Conservation (phyloP, 441 rosid genomes). For the Mallotus japonicus region DNA sequence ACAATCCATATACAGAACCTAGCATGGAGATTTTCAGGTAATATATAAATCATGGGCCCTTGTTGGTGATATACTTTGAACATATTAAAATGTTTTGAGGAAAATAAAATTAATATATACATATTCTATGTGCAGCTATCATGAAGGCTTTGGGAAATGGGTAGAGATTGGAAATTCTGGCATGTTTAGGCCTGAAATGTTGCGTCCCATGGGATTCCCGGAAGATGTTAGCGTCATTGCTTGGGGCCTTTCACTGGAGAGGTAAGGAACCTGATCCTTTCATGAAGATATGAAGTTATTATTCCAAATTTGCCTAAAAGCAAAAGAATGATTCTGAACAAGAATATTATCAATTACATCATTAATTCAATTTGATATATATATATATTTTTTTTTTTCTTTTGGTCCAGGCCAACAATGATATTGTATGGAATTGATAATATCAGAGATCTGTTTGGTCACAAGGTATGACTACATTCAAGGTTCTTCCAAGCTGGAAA, state of each 20-base stretch:
- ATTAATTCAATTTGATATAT: neutral
- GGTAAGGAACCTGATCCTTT: constrained; percentile 38
- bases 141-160: constrained; percentile 80
- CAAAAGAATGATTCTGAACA: neutral
- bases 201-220: constrained; percentile 91
- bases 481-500: neutral
- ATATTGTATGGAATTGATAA: constrained; percentile 70
- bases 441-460: constrained; percentile 91
- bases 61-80: neutral
- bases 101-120: constrained; percentile 13
- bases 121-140: constrained; percentile 50
- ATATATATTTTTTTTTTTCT: neutral
- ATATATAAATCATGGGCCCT: constrained; percentile 5
- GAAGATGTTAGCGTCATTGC: constrained; percentile 88
- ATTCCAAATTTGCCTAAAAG: neutral
- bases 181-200: constrained; percentile 96
- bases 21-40: constrained; percentile 98
- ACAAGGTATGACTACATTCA: constrained; percentile 54
- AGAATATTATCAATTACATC: neutral
- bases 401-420: constrained; percentile 81
- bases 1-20: constrained; percentile 96
- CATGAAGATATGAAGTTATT: neutral
- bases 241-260: constrained; percentile 97
- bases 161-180: constrained; percentile 97
- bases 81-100: neutral